Evolutionary conservation across 179 eudicot genomes (phyloP).

Genomic region (Silene vulgaris): DNA sequence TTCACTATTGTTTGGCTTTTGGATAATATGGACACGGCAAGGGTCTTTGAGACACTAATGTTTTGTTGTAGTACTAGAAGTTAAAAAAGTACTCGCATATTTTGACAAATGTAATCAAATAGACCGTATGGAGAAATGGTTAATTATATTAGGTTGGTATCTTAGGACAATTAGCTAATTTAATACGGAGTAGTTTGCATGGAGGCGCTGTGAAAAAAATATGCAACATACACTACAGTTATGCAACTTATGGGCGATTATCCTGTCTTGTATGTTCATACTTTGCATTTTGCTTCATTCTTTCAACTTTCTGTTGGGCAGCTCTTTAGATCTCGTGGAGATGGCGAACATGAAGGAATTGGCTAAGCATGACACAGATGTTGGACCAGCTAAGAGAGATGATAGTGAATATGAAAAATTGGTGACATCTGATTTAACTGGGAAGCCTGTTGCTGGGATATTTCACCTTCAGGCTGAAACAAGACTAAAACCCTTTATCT

Average conservation of each 20-base stretch:
- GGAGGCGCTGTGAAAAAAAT: neutral
- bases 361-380: constrained; percentile 28
- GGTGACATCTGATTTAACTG: constrained; percentile 44
- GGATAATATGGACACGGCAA: too few relatives aligned
- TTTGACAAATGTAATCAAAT: too few relatives aligned
- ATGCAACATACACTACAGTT: neutral
- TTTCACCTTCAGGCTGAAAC: constrained; percentile 30
- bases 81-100: neutral
- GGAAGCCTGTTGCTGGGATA: constrained; percentile 38
- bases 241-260: neutral
- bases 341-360: constrained; percentile 47
- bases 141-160: neutral
- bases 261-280: neutral
- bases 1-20: too few relatives aligned
- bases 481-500: constrained; percentile 29
- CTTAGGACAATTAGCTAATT: neutral
- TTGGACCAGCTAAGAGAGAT: constrained; percentile 37
- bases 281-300: neutral
- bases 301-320: constrained; percentile 9
- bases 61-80: neutral
- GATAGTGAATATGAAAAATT: constrained; percentile 60
- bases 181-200: neutral
- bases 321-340: constrained; percentile 24
- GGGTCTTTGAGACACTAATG: neutral
- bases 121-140: too few relatives aligned